Evolutionary conservation across 2,329 filamentous ascomycete genomes (phyloP).

Genomic region (Eutypella sp.): DNA sequence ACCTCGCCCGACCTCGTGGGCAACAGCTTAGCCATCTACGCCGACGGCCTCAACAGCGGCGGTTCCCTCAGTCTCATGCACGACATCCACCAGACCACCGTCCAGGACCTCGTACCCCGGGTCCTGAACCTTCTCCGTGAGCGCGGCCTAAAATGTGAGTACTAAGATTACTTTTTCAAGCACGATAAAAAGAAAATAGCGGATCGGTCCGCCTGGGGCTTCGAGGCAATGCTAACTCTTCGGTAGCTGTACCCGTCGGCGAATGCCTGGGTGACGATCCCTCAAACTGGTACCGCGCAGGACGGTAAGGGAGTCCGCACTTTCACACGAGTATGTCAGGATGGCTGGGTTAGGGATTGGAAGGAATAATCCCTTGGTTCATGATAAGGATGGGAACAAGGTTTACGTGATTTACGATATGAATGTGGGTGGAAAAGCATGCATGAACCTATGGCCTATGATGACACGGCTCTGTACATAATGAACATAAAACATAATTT

Average conservation of each 20-base stretch:
- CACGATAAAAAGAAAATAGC: no score
- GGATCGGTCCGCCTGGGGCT: neutral
- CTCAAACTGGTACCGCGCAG: constrained; percentile 9
- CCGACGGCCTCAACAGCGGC: constrained; percentile 24
- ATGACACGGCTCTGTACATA: no score
- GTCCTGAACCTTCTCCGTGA: constrained; percentile 22
- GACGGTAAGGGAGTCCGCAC: no score
- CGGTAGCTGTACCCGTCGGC: constrained; percentile 9
- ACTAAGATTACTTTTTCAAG: neutral
- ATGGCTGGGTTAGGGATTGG: no score
- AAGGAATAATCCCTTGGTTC: no score
- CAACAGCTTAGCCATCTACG: constrained; percentile 27
- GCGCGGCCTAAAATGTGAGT: constrained; percentile 6
- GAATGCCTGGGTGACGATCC: constrained; percentile 9
- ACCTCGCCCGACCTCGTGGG: constrained; percentile 24
- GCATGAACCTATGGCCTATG: no score
- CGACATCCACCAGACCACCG: constrained; percentile 32
- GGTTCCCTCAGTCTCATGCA: constrained; percentile 30
- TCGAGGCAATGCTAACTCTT: neutral
- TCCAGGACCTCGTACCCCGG: constrained; percentile 22
- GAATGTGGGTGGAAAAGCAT: no score
- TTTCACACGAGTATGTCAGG: no score
- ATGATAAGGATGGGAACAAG: no score
- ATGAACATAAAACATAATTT: no score
- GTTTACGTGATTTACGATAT: no score